Conservation (phyloP, 495 filamentous ascomycete species). For the Lepidopterella palustris region DNA sequence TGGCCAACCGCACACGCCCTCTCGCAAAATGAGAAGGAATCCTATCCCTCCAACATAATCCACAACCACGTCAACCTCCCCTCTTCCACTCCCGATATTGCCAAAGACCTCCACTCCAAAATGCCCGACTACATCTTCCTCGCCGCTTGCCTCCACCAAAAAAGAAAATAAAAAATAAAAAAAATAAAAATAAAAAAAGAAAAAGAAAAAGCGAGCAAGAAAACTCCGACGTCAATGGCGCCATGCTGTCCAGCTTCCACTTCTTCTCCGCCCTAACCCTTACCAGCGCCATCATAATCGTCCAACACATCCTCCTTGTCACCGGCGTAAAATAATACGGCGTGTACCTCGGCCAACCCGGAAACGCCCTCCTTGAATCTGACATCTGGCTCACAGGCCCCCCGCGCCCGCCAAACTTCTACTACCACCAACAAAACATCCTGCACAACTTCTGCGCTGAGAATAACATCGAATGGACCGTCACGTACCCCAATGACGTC, state of each 20-base stretch:
- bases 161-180: no score
- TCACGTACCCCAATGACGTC: conserved; percentile 52
- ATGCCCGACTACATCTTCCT: conserved; percentile 29
- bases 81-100: conserved; percentile 24
- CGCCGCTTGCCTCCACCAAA: conserved; percentile 28
- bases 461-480: conserved; percentile 35
- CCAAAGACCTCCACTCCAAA: conserved; percentile 20
- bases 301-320: conserved; percentile 49
- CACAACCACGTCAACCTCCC: conserved; percentile 29
- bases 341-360: conserved; percentile 45
- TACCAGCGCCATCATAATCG: conserved; percentile 36
- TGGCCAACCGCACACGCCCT: conserved; percentile 29
- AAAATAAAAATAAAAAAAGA: no score
- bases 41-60: conserved; percentile 23
- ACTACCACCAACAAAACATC: conserved; percentile 29
- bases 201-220: conserved; percentile 43
- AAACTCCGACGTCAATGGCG: conserved; percentile 41
- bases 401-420: conserved; percentile 29
- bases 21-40: conserved; percentile 28
- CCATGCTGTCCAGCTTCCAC: conserved; percentile 48
- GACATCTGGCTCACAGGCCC: conserved; percentile 39
- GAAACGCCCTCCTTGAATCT: conserved; percentile 44
- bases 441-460: conserved; percentile 13
- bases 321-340: conserved; percentile 54
- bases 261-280: conserved; percentile 46